phyloP scores from a whole-genome alignment of 1,284 basidiomycete species.

The Austroboletus novae-zelandiae region DNA sequence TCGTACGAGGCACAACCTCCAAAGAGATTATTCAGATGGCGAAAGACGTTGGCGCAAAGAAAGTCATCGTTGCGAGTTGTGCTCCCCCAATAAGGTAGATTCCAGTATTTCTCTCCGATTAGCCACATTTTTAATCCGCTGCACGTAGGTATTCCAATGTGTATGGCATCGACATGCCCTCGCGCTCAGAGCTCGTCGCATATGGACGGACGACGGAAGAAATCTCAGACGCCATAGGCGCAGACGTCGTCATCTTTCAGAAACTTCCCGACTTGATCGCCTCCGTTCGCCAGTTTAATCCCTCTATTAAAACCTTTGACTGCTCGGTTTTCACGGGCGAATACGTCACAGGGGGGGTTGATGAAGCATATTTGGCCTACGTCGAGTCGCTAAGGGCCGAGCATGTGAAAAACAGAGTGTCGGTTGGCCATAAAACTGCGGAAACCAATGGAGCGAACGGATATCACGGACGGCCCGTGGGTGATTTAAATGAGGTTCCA shows the following conservation, averaged over 20 bases:
- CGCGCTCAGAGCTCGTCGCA: constrained; percentile 90
- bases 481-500: constrained; percentile 38
- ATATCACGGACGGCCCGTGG: constrained; percentile 20
- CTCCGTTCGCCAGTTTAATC: constrained; percentile 89
- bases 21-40: constrained; percentile 99
- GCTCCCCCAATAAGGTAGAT: constrained; percentile 88
- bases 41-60: constrained; percentile 97
- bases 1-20: constrained; percentile 97
- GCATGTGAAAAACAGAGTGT: constrained; percentile 61
- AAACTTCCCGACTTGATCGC: constrained; percentile 87
- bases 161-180: constrained; percentile 99
- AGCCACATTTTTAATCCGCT: constrained; percentile 5
- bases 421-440: constrained; percentile 33
- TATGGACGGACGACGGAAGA: constrained; percentile 75
- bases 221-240: constrained; percentile 86
- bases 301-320: constrained; percentile 79
- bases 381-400: constrained; percentile 84
- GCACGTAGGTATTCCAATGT: constrained; percentile 81
- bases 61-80: constrained; percentile 95
- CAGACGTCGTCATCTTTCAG: constrained; percentile 97
- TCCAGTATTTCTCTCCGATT: background rate
- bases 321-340: constrained; percentile 98
- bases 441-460: constrained; percentile 39
- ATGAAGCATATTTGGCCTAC: constrained; percentile 77
- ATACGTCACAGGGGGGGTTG: constrained; percentile 96